Conservation (phyloP, 116 monocot species). For the Zostera marina region DNA sequence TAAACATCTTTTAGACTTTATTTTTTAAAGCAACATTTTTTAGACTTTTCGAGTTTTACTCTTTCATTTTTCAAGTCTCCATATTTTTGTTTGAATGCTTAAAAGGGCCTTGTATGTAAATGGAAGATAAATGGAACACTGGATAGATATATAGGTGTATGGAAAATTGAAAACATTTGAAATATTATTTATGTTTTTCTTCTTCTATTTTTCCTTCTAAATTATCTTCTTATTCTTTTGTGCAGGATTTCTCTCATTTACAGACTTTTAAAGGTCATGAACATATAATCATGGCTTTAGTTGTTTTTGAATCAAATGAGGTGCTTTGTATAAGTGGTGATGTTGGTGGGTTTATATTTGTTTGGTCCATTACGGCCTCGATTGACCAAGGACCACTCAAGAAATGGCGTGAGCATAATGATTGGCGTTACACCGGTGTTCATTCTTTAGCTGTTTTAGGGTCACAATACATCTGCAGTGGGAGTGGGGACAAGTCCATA, state of each 20-base stretch:
- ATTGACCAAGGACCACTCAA: constrained; percentile 25
- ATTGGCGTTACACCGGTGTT: constrained; percentile 84
- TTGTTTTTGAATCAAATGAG: constrained; percentile 24
- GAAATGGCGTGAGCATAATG: constrained; percentile 80
- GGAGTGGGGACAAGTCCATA: constrained; percentile 83
- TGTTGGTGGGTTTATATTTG: constrained; percentile 58
- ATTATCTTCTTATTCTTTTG: neutral
- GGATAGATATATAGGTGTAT: too few relatives aligned
- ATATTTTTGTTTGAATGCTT: too few relatives aligned
- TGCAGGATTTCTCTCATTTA: constrained; percentile 71
- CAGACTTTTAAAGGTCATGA: constrained; percentile 61
- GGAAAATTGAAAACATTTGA: too few relatives aligned
- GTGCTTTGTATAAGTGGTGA: constrained; percentile 71
- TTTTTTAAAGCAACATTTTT: too few relatives aligned
- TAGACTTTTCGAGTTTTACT: too few relatives aligned
- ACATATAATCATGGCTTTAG: constrained; percentile 57
- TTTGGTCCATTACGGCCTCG: constrained; percentile 38
- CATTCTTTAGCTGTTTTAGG: constrained; percentile 59
- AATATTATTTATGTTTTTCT: neutral
- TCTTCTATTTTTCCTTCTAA: neutral
- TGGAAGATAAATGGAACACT: too few relatives aligned
- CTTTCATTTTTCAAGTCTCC: too few relatives aligned
- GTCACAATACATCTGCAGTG: constrained; percentile 54
- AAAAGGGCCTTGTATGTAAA: too few relatives aligned
- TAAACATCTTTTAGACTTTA: neutral